Evolutionary conservation across 495 filamentous ascomycete species (phyloP).

Genomic region (Parathielavia appendiculata): DNA sequence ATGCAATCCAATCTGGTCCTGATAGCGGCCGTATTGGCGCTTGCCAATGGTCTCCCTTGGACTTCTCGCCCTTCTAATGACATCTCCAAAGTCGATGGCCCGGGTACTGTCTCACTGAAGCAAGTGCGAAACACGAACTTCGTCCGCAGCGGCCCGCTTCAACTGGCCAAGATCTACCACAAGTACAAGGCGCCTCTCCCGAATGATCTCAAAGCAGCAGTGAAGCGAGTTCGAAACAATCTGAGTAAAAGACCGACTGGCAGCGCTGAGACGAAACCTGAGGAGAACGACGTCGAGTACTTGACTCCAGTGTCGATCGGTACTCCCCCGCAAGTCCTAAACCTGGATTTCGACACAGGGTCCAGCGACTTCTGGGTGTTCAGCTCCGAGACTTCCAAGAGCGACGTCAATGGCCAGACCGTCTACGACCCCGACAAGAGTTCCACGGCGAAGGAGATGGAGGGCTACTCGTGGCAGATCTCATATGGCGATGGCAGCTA

Average conservation of each 20-base stretch:
- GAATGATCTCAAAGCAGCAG: slow-evolving; percentile 14
- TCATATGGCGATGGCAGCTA: slow-evolving; percentile 66
- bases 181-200: slow-evolving; percentile 50
- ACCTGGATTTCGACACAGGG: slow-evolving; percentile 71
- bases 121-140: slow-evolving; percentile 48
- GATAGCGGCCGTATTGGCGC: slow-evolving; percentile 33
- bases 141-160: slow-evolving; percentile 43
- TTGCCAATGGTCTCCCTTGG: slow-evolving; percentile 37
- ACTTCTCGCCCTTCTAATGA: slow-evolving; percentile 15
- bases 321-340: slow-evolving; percentile 49
- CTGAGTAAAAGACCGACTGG: slow-evolving; percentile 22
- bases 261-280: slow-evolving; percentile 49
- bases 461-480: slow-evolving; percentile 59
- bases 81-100: slow-evolving; percentile 24
- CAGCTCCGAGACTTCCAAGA: slow-evolving; percentile 27
- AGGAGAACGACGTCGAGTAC: slow-evolving; percentile 58
- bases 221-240: not conserved
- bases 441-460: slow-evolving; percentile 45
- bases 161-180: slow-evolving; percentile 52
- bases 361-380: slow-evolving; percentile 65
- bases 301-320: slow-evolving; percentile 64
- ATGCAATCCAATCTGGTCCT: slow-evolving; percentile 20
- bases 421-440: slow-evolving; percentile 53
- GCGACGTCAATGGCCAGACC: slow-evolving; percentile 45
- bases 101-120: slow-evolving; percentile 38